A percentile compares a stretch with the other conserved stretches of the same genome.
Evolutionary conservation across 495 filamentous ascomycete genomes (phyloP).

Genomic region (Aspergillus funiculosus): DNA sequence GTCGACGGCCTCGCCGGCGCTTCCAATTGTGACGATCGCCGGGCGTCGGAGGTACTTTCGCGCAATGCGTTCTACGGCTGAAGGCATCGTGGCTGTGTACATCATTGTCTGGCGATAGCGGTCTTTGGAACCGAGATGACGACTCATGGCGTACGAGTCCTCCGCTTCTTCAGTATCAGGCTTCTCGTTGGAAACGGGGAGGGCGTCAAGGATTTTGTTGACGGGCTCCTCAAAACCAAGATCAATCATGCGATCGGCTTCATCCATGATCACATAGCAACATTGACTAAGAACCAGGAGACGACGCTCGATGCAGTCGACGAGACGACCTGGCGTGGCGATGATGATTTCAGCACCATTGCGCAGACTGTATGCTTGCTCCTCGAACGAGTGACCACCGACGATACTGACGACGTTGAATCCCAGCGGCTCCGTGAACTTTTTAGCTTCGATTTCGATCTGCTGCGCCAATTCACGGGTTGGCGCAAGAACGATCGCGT

Average conservation of each 20-base stretch:
- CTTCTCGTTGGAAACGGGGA: conserved; percentile 93
- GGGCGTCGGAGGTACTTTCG: conserved; percentile 92
- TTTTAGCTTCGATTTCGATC: conserved; percentile 90
- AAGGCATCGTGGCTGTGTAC: conserved; percentile 99
- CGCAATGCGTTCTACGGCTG: conserved; percentile 89
- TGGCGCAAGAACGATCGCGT: conserved; percentile 91
- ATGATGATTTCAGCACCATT: conserved; percentile 98
- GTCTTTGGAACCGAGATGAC: conserved; percentile 74
- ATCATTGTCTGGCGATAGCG: conserved; percentile 99
- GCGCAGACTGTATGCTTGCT: conserved; percentile 88
- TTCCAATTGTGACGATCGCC: conserved; percentile 91
- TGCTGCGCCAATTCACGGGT: conserved; percentile 99
- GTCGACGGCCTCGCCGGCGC: conserved; percentile 95
- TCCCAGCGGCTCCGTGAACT: conserved; percentile 85
- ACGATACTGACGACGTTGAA: conserved; percentile 97
- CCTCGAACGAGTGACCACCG: conserved; percentile 91
- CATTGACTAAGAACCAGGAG: conserved; percentile 90
- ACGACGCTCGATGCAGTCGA: conserved; percentile 93
- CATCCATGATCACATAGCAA: conserved; percentile 98
- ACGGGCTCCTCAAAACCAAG: conserved; percentile 96
- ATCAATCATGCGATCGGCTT: conserved; percentile 99
- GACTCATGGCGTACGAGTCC: conserved; percentile 75
- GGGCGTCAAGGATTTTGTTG: conserved; percentile 97
- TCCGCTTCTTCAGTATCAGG: conserved; percentile 94
- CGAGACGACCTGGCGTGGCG: conserved; percentile 91